Evolutionary conservation across 129 eudicot genomes (phyloP), one percentile per base, ranked within the genome.

Genomic region (Cynara cardunculus): DNA sequence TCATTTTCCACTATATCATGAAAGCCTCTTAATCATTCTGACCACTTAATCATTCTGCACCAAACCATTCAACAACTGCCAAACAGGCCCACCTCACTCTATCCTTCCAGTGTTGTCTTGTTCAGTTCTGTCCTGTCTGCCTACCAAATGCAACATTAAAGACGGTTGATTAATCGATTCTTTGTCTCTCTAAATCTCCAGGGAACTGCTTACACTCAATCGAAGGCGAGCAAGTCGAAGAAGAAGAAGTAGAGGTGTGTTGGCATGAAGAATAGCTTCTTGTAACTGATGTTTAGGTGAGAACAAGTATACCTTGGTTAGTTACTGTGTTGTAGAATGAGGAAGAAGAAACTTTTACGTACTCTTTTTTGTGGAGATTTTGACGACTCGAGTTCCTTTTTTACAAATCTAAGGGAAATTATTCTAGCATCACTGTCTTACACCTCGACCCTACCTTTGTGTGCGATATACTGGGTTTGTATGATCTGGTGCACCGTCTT

Each of bases 201-300:
- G 97, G 97, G 97, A 74, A 95, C 99, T 80, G 94, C 99, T 44
- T 92, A 86, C 82, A 80, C 90, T 76, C 96, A 87, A 77, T 90
- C 98, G 12, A 87, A 72, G 72, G 85, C 92, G 62, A 89, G 77
- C 89, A 95, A 95, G 83, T 86, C 80, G 28, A 95, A 92, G 91
- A 95, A 91, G 90, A 91, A 94, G 97, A 94, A 94, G 90, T 94
- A 87, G 86, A 87, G 35, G 14, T 56, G 24, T 56, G 7, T 56
- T n/a, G 8, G 24, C 26, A 62, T 9, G 68, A 22, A 31, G 14
- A 80, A 71, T 84, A 75, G 74, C 18, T 19, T 71, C 59, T 34
- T 85, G 88, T 81, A 83, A 72, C 81, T 67, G 37, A 83, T 34
- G 79, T 39, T 69, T 86, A 71, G 78, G 53, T 53, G 82, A 79